Percentiles rank a stretch among this genome's conserved stretches.
Evolutionary conservation across 768 basidiomycete genomes (phyloP).

Genomic region (Collybia sordida): DNA sequence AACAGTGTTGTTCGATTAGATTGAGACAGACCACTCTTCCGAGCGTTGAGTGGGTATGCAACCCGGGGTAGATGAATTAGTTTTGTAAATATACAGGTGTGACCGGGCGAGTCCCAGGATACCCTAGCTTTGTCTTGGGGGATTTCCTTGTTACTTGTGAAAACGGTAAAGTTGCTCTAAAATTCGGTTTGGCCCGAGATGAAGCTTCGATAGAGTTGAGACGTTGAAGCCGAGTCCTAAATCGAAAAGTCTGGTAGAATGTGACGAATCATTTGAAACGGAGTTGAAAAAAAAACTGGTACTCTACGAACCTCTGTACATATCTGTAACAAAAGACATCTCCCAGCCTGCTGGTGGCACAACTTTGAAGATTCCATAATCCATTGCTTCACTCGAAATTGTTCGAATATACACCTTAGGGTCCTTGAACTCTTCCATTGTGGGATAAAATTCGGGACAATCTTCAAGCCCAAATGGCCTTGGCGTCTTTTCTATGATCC

Average conservation of each 20-base stretch:
- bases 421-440: conserved; percentile 88
- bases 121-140: no score
- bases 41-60: no score
- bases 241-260: conserved; percentile 81
- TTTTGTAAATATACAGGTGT: no score
- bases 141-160: conserved; percentile 93
- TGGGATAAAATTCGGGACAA: conserved; percentile 88
- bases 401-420: conserved; percentile 91
- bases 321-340: conserved; percentile 94
- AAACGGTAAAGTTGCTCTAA: conserved; percentile 97
- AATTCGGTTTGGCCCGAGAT: conserved; percentile 95
- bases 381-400: conserved; percentile 66
- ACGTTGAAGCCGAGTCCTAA: conserved; percentile 92
- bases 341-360: conserved; percentile 92
- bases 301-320: conserved; percentile 75
- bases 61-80: no score
- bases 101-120: no score
- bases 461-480: conserved; percentile 87
- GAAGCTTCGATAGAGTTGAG: conserved; percentile 97
- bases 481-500: conserved; percentile 36
- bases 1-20: no score
- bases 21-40: no score
- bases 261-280: conserved; percentile 42
- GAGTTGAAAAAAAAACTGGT: conserved; percentile 10
- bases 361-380: conserved; percentile 94